These are phyloP conservation scores for Pseudopithomyces maydicus DNA, from an alignment of 2,329 filamentous ascomycete species.

Conservation along the genomic window DNA sequence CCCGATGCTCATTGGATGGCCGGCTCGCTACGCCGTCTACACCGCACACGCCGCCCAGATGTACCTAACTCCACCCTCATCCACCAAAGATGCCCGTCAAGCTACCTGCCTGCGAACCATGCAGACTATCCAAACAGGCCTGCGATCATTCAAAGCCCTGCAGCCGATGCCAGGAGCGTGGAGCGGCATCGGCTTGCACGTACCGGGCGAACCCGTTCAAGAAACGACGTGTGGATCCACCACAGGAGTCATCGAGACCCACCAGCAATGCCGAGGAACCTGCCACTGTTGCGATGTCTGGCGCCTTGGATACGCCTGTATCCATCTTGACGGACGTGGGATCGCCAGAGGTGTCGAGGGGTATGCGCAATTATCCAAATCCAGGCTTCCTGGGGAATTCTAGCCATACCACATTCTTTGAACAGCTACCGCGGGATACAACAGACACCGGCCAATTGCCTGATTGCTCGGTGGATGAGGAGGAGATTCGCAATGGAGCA, in stretches of 20 bases:
- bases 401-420: slow-evolving; percentile 40
- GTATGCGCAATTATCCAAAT: slow-evolving; percentile 26
- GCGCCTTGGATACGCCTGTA: not conserved
- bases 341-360: not conserved
- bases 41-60: slow-evolving; percentile 1
- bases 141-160: slow-evolving; percentile 8
- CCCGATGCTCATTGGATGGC: not conserved
- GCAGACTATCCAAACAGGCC: slow-evolving; percentile 2
- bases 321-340: not conserved
- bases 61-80: not conserved
- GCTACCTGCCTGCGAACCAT: slow-evolving; percentile 8
- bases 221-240: not conserved
- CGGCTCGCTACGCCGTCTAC: not conserved
- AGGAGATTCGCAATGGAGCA: slow-evolving; percentile 2
- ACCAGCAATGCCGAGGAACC: not conserved
- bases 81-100: slow-evolving; percentile 1
- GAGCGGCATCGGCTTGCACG: not conserved
- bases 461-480: not conserved
- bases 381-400: slow-evolving; percentile 39
- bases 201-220: slow-evolving; percentile 9
- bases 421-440: slow-evolving; percentile 24
- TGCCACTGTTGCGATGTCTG: not conserved
- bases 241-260: not conserved
- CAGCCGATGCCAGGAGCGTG: slow-evolving; percentile 2
- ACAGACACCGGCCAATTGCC: slow-evolving; percentile 4